Evolutionary conservation across 2,329 filamentous ascomycete genomes (phyloP).

Genomic region (Xylariaceae sp.): DNA sequence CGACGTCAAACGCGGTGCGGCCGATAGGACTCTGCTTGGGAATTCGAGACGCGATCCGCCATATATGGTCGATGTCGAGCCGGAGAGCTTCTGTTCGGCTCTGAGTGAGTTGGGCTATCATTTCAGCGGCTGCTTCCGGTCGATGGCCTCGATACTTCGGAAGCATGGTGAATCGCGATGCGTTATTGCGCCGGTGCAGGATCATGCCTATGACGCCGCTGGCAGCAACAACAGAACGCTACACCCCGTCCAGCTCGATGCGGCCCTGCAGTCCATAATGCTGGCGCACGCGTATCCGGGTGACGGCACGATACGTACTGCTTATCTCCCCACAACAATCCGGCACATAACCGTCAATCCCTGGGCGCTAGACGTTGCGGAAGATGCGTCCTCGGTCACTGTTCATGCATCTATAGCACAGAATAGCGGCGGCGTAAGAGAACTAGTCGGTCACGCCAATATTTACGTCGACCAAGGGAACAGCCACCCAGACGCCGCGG

Average conservation of each 20-base stretch:
- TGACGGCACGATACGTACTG: slow-evolving; percentile 17
- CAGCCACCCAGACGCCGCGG: not conserved
- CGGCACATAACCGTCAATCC: slow-evolving; percentile 24
- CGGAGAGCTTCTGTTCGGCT: slow-evolving; percentile 7
- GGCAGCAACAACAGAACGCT: not conserved
- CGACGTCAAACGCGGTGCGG: slow-evolving; percentile 1
- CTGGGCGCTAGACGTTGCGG: slow-evolving; percentile 18
- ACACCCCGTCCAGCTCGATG: slow-evolving; percentile 23
- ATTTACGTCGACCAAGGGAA: slow-evolving; percentile 1
- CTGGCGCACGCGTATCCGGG: slow-evolving; percentile 30
- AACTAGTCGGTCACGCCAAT: slow-evolving; percentile 1
- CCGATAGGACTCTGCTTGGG: slow-evolving; percentile 1
- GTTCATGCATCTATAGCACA: not conserved
- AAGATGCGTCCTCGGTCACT: slow-evolving; percentile 18
- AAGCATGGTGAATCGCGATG: not conserved
- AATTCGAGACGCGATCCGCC: not conserved
- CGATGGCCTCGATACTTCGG: not conserved
- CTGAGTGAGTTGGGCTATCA: slow-evolving; percentile 11
- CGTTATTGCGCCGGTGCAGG: not conserved
- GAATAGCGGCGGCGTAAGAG: not conserved
- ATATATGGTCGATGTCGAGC: slow-evolving; percentile 11
- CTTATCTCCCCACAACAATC: not conserved
- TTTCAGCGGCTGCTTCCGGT: slow-evolving; percentile 11
- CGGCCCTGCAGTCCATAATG: slow-evolving; percentile 30
- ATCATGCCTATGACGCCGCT: not conserved